phyloP scores from a whole-genome alignment of 192 early-diverging fungal species.

The Gamsiella multidivaricata region DNA sequence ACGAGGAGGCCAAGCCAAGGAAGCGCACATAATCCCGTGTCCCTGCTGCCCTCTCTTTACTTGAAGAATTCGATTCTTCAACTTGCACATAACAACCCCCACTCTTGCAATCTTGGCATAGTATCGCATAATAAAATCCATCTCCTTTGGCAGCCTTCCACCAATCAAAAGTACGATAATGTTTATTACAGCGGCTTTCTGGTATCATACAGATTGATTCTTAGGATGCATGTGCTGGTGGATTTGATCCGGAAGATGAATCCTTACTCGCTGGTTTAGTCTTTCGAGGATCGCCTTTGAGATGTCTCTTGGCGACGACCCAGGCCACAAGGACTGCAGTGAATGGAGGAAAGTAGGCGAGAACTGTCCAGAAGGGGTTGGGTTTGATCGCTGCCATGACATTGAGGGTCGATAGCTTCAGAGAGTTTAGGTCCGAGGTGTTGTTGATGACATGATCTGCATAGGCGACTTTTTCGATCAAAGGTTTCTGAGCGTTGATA shows the following conservation, averaged over 20 bases:
- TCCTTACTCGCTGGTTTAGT: slow-evolving; percentile 2
- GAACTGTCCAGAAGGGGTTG: slow-evolving; percentile 42
- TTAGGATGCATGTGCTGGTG: slow-evolving; percentile 3
- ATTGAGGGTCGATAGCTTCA: slow-evolving; percentile 53
- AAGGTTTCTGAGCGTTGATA: slow-evolving; percentile 85
- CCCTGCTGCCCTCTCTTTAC: background rate
- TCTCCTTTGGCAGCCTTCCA: too few species aligned
- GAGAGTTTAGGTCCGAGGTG: slow-evolving; percentile 67
- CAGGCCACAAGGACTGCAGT: slow-evolving; percentile 13
- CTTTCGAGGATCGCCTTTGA: slow-evolving; percentile 52
- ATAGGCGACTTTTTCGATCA: slow-evolving; percentile 78
- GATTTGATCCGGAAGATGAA: background rate
- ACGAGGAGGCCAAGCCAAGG: slow-evolving; percentile 86
- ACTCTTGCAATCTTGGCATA: too few species aligned
- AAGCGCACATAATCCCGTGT: slow-evolving; percentile 10
- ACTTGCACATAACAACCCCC: too few species aligned
- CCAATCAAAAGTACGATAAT: background rate
- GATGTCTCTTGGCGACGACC: slow-evolving; percentile 36
- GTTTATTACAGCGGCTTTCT: too few species aligned
- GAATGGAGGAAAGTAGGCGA: slow-evolving; percentile 44
- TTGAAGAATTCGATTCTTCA: too few species aligned
- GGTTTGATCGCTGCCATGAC: slow-evolving; percentile 47
- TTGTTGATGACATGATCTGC: slow-evolving; percentile 93
- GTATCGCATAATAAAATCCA: too few species aligned
- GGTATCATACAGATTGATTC: too few species aligned